Conservation (phyloP, 148 eudicot genomes). For the Pouteria glomerata region DNA sequence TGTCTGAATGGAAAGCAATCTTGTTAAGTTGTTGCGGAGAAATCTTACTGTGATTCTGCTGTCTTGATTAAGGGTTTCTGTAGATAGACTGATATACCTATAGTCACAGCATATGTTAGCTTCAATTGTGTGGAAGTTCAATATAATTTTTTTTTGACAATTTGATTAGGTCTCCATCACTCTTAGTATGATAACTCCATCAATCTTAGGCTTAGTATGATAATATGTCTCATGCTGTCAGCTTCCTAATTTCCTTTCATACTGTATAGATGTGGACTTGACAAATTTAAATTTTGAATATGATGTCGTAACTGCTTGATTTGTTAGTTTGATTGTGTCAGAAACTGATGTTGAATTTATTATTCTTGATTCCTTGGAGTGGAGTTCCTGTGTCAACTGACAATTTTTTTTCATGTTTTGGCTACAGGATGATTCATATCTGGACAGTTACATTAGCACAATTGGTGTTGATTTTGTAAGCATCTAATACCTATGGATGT, state of each 20-base stretch:
- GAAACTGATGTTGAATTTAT: neutral
- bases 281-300: no score
- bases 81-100: neutral
- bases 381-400: neutral
- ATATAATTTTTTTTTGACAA: no score
- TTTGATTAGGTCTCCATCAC: no score
- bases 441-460: constrained; percentile 57
- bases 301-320: neutral
- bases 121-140: no score
- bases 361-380: neutral
- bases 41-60: neutral
- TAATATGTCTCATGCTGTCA: no score
- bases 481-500: neutral
- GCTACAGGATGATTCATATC: constrained; percentile 50
- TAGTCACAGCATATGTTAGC: neutral
- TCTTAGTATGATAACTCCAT: no score
- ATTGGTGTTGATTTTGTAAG: constrained; percentile 59
- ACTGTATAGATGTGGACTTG: no score
- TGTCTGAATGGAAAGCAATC: neutral
- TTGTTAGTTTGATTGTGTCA: neutral
- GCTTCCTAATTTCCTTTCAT: no score
- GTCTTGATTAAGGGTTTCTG: neutral
- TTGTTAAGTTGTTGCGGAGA: neutral
- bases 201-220: no score
- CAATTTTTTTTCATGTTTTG: neutral